phyloP scores from a whole-genome alignment of 2,329 filamentous ascomycete genomes.

The Colletotrichum zoysiae region DNA sequence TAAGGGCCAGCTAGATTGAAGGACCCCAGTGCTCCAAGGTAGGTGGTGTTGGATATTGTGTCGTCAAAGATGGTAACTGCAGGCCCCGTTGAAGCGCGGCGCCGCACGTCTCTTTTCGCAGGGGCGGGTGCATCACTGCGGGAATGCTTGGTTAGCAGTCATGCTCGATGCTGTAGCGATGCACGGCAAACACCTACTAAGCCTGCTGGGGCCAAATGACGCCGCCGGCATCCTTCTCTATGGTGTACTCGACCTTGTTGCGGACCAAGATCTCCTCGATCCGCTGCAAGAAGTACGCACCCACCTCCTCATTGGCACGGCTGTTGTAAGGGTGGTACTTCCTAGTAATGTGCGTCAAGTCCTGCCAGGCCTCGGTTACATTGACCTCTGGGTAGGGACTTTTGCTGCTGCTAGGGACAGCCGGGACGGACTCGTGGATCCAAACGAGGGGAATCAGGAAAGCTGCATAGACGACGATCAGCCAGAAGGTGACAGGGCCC shows the following conservation, averaged over 20 bases:
- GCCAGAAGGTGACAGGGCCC: constrained; percentile 84
- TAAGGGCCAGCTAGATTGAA: constrained; percentile 35
- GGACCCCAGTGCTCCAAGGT: constrained; percentile 45
- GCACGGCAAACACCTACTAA: constrained; percentile 31
- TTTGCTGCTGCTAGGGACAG: constrained; percentile 66
- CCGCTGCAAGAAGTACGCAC: constrained; percentile 79
- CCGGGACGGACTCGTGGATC: constrained; percentile 81
- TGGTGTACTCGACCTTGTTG: constrained; percentile 66
- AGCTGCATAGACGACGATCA: constrained; percentile 80
- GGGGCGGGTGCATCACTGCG: constrained; percentile 1
- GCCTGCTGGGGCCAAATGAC: constrained; percentile 46
- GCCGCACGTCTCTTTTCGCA: constrained; percentile 9
- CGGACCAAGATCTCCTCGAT: constrained; percentile 76
- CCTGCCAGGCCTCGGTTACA: constrained; percentile 86
- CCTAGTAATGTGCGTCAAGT: constrained; percentile 80
- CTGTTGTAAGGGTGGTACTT: constrained; percentile 92
- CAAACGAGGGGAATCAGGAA: constrained; percentile 79
- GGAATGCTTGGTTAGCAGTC: neutral
- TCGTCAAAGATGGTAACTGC: constrained; percentile 83
- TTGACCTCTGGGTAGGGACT: constrained; percentile 75
- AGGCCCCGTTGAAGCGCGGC: constrained; percentile 46
- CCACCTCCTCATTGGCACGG: constrained; percentile 82
- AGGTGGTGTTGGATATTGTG: constrained; percentile 81
- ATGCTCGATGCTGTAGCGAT: no score
- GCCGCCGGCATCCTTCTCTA: constrained; percentile 52